Base-by-base conservation (phyloP, 1,139 yeast species). In the Hyphopichia khmerensis region DNA sequence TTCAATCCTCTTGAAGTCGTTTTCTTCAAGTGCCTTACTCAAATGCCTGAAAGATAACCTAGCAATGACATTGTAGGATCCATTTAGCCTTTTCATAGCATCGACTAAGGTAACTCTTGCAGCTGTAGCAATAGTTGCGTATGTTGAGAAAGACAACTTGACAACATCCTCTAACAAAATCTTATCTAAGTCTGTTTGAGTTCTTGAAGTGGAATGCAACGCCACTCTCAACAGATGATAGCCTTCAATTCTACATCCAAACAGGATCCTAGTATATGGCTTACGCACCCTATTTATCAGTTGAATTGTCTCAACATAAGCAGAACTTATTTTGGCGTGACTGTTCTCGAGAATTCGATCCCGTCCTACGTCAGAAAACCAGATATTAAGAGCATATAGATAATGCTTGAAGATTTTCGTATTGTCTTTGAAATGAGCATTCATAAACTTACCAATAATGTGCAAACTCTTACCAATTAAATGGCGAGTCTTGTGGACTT, bases 351-450 rank as follows among this genome's bases (percentile, higher is more conserved):
- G 77, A 1, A 84, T 68, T 13, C 87, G 70, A 53, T 87, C 96
- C 48, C 80, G 75, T 1, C 96, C 96, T 23, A 87, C 86, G 59
- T 90, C 95, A 15, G 87, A 77, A 49, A 93, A 80, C 90, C 96
- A 93, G 10, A 86, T 81, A 52, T 86, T 82, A 42, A 86, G 61
- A 2, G 84, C 84, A 55, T 82, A 80, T 38, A 90, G 64, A 39
- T 85, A 72, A 36, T 82, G 81, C 51, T 82, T 82, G 59, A 84
- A 79, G 16, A 87, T 63, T 15, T 80, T 79, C n/a, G 88, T 79
- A 48, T 88, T 86, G 48, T 87, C 90, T 42, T 78, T 82, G 43
- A 77, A 77, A 42, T 77, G 65, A 3, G 69, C 60, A 3, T 64
- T 56, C 48, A 90, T 60, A 50, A 77, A 79, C 32, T 66, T 57